A percentile compares a stretch with the other conserved stretches of the same genome.
Evolutionary conservation across 345 rosid genomes (phyloP).

Genomic region (Mangifera indica): DNA sequence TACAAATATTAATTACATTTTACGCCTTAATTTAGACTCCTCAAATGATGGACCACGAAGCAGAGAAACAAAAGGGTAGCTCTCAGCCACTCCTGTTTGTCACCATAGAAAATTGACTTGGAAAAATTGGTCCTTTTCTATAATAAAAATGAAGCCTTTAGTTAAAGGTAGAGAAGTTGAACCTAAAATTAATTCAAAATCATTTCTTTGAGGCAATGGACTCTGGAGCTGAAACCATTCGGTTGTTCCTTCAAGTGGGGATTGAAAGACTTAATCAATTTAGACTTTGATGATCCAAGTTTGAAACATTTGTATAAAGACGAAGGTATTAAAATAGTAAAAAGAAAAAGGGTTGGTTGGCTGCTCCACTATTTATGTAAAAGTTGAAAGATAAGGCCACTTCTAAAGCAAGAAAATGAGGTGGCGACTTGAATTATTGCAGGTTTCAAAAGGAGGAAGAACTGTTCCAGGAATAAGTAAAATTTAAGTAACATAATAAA

Average conservation of each 20-base stretch:
- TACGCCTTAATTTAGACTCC: no score
- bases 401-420: conserved; percentile 20
- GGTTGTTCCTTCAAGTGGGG: neutral
- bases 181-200: conserved; percentile 8
- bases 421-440: conserved; percentile 28
- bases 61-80: neutral
- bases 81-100: conserved; percentile 11
- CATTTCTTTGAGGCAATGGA: neutral
- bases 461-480: conserved; percentile 28
- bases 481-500: conserved; percentile 33
- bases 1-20: no score
- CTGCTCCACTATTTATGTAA: conserved; percentile 14
- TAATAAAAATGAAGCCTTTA: neutral
- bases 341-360: neutral
- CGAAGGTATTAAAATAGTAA: neutral
- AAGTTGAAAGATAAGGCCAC: conserved; percentile 18
- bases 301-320: neutral
- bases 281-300: neutral
- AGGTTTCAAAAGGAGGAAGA: conserved; percentile 10
- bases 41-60: no score
- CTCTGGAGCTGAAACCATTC: neutral
- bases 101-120: neutral
- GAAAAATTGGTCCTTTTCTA: neutral
- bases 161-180: neutral
- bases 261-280: neutral